These are phyloP conservation scores for Fagopyrum homotropicum DNA, from an alignment of 148 eudicot genomes.

Conservation along the genomic window DNA sequence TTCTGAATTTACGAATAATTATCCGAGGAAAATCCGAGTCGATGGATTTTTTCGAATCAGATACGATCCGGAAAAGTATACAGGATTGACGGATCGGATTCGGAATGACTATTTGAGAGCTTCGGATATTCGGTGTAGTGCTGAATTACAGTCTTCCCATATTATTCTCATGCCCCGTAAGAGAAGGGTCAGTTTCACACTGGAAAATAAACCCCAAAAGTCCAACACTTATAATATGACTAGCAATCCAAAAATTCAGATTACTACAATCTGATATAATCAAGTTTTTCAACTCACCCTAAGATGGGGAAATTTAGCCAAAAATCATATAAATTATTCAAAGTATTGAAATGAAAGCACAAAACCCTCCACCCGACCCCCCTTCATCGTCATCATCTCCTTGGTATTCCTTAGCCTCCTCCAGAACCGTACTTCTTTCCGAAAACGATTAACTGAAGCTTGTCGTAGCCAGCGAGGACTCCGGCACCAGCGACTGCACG, in stretches of 20 bases:
- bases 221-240: not conserved
- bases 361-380: not conserved
- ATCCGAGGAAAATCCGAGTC: no score
- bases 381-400: conserved; percentile 1
- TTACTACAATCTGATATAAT: not conserved
- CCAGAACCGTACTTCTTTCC: conserved; percentile 8
- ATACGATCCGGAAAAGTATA: no score
- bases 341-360: not conserved
- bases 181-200: not conserved
- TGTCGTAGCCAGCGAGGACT: conserved; percentile 5
- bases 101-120: no score
- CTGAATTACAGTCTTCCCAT: not conserved
- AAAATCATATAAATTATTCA: not conserved
- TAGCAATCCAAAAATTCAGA: not conserved
- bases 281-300: not conserved
- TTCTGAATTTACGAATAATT: no score
- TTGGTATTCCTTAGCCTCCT: not conserved
- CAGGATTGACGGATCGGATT: no score
- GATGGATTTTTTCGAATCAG: no score
- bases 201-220: not conserved
- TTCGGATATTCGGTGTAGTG: not conserved
- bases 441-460: not conserved
- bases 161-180: not conserved
- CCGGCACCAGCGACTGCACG: conserved; percentile 7
- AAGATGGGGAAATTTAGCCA: not conserved